Conservation (phyloP, 1,284 basidiomycete genomes). For the Chiua sp. region DNA sequence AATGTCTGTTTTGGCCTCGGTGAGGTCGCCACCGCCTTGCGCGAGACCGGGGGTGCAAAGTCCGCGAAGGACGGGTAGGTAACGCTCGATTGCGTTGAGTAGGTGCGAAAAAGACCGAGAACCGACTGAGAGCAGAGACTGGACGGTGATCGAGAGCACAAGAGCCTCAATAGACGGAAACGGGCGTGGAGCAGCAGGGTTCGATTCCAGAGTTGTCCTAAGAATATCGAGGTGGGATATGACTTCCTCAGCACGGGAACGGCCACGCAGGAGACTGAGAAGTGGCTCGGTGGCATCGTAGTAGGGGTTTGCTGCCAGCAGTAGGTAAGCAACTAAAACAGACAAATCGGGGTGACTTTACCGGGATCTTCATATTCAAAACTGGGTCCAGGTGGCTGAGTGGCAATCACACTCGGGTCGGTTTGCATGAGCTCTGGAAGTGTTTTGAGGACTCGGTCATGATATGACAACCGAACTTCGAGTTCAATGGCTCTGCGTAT, state of each 20-base stretch:
- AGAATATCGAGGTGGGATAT: constrained; percentile 78
- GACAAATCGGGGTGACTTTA: constrained; percentile 38
- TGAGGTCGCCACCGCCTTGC: constrained; percentile 38
- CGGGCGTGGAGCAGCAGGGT: constrained; percentile 47
- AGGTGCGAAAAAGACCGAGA: constrained; percentile 98
- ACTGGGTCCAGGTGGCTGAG: constrained; percentile 80
- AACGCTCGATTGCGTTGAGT: constrained; percentile 96
- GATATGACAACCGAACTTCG: constrained; percentile 93
- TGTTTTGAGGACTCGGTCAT: constrained; percentile 91
- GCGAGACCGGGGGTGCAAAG: constrained; percentile 48
- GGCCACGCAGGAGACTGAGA: constrained; percentile 80
- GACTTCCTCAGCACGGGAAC: constrained; percentile 80
- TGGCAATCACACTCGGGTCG: constrained; percentile 69
- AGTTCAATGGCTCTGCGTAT: constrained; percentile 89
- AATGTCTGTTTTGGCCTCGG: constrained; percentile 72
- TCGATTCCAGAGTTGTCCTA: constrained; percentile 63
- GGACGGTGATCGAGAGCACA: constrained; percentile 83
- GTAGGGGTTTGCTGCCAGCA: constrained; percentile 67
- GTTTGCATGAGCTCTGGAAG: constrained; percentile 83
- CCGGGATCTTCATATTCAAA: constrained; percentile 85
- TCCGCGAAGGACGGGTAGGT: constrained; percentile 86
- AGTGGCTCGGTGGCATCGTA: constrained; percentile 84
- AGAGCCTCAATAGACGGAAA: constrained; percentile 66
- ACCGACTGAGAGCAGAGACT: constrained; percentile 91
- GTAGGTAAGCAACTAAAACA: constrained; percentile 2